Conservation (phyloP, 768 basidiomycete genomes). For the Suillus americanus region DNA sequence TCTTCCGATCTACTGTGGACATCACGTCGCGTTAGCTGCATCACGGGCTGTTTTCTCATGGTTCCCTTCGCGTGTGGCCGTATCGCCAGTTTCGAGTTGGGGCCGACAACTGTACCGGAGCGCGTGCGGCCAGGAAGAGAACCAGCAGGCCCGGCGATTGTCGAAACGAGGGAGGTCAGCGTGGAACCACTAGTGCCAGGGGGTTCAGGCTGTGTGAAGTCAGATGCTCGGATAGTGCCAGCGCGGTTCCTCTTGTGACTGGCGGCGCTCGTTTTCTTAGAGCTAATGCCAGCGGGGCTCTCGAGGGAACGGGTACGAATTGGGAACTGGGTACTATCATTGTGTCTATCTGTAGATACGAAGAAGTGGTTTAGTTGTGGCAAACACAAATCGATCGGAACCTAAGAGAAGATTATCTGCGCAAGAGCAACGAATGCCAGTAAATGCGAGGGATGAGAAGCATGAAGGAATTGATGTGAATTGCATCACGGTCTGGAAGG, state of each 20-base stretch:
- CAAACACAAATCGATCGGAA: not conserved
- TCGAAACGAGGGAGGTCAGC: not conserved
- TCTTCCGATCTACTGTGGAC: conserved; percentile 17
- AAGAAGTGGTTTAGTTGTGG: not conserved
- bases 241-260: conserved; percentile 41
- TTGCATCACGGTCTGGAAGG: not conserved
- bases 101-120: conserved; percentile 47
- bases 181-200: conserved; percentile 10
- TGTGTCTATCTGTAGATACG: conserved; percentile 7
- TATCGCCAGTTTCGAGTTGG: conserved; percentile 23
- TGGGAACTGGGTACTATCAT: conserved; percentile 9
- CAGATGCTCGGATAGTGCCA: conserved; percentile 53
- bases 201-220: conserved; percentile 27
- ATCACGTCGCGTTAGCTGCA: not conserved
- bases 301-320: conserved; percentile 25
- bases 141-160: conserved; percentile 1
- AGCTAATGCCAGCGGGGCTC: conserved; percentile 5
- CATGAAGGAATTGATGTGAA: conserved; percentile 1
- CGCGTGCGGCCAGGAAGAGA: conserved; percentile 37
- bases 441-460: not conserved
- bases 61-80: not conserved
- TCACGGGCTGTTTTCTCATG: conserved; percentile 1
- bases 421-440: conserved; percentile 4
- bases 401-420: conserved; percentile 13
- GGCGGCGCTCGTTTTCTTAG: conserved; percentile 8